Base-by-base conservation (phyloP, 2,329 filamentous ascomycete genomes). In the Allantophomopsis cytisporea region DNA sequence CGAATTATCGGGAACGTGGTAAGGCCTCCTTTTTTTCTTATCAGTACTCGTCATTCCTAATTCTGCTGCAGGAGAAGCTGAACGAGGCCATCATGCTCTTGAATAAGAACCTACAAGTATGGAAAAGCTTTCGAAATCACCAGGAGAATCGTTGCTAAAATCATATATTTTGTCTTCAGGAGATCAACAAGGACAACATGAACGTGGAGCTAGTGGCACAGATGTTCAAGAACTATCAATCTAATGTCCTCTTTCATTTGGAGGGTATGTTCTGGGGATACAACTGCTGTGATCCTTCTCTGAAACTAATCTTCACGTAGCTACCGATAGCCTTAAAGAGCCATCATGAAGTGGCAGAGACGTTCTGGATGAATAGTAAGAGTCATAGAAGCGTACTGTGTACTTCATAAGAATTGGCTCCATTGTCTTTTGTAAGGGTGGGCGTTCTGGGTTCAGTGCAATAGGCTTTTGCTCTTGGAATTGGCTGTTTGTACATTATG, bases 221-320 rank as follows among this genome's bases (percentile, higher is more conserved):
- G 57, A 98, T 98, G 91, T 98, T 96, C 69, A 95, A 96, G 66
- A 98, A 96, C 63, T 98, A 98, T 59, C 88, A 95, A 60, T 94
- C 87, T 10, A 98, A 96, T 52, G 89, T 96, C 12, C 66, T 96
- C 5, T 96, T 98, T 59, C 91, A 98, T 53, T 71, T 98, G 5
- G 91, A 96, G 77, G 91, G 91, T 93, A 67, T 14, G 7, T 15
- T 28, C n/a, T 21, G 20, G 5, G 20, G 5, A 10, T 28, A 8
- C 23, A 28, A 28, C 5, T 28, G 23, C 7, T 28, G 23, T 12
- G 10, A 8, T 28, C 23, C 11, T 28, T 10, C 4, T 12, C 23
- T 28, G 23, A 28, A 10, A 8, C 23, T 28, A 28, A 28, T 3
- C 23, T 28, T 28, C 23, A 28, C 43, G 20, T 47, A 93, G 85